Conservation (phyloP, 1,284 basidiomycete genomes). For the Puccinia novopanici region DNA sequence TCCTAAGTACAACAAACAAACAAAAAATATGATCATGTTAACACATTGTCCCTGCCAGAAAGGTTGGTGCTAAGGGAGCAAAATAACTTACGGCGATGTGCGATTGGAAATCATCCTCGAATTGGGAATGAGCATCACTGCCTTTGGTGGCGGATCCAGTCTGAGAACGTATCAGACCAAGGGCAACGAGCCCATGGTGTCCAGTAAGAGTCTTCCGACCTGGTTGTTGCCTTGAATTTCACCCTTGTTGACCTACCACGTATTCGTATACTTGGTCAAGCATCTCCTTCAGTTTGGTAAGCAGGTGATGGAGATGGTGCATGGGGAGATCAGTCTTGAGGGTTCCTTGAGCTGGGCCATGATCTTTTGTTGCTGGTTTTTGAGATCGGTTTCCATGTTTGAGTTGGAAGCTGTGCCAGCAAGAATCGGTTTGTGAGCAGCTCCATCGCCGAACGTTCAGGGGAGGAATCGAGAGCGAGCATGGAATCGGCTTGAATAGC, state of each 20-base stretch:
- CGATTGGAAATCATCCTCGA: conserved; percentile 67
- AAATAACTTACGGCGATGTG: conserved; percentile 65
- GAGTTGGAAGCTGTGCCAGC: not conserved
- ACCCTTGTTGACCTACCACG: conserved; percentile 79
- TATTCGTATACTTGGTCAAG: conserved; percentile 83
- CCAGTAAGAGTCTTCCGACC: conserved; percentile 87
- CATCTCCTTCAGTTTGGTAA: conserved; percentile 72
- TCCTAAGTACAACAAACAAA: conserved; percentile 51
- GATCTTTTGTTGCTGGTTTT: conserved; percentile 24
- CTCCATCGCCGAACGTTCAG: conserved; percentile 64
- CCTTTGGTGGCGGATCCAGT: conserved; percentile 65
- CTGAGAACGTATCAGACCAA: conserved; percentile 57
- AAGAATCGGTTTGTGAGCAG: conserved; percentile 74
- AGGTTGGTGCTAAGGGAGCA: not conserved
- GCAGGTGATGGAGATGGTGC: conserved; percentile 67
- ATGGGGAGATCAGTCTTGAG: conserved; percentile 41
- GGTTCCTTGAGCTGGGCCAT: conserved; percentile 46
- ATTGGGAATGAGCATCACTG: conserved; percentile 67
- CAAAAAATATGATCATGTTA: not conserved
- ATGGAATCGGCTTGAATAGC: conserved; percentile 59
- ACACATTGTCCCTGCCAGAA: not conserved
- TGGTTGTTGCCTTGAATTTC: conserved; percentile 79
- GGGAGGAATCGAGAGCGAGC: conserved; percentile 71
- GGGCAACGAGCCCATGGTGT: conserved; percentile 69
- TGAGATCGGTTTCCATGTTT: conserved; percentile 16